phyloP scores from a whole-genome alignment of 495 filamentous ascomycete genomes.

The Lophium mytilinum region DNA sequence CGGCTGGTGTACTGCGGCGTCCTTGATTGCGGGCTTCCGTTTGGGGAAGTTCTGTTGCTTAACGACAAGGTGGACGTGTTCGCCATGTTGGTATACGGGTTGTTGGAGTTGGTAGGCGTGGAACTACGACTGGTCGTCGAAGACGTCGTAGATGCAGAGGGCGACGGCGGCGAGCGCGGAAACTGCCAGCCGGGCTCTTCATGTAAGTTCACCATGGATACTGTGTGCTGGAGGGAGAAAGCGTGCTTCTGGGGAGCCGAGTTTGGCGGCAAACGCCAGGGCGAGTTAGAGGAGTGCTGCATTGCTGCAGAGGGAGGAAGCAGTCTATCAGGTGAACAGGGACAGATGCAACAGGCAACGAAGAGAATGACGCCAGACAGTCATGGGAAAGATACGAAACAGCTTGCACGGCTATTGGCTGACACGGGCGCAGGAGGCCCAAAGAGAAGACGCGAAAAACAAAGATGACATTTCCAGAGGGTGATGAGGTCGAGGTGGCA shows the following conservation, averaged over 20 bases:
- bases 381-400: conserved; percentile 7
- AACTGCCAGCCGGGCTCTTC: conserved; percentile 16
- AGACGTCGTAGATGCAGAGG: conserved; percentile 19
- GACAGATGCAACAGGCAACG: conserved; percentile 15
- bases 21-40: conserved; percentile 18
- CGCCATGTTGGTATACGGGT: conserved; percentile 22
- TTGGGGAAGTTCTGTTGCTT: conserved; percentile 13
- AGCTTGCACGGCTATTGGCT: conserved; percentile 14
- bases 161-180: conserved; percentile 18
- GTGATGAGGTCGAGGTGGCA: conserved; percentile 3
- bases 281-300: conserved; percentile 19
- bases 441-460: conserved; percentile 18
- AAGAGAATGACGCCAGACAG: conserved; percentile 15
- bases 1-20: conserved; percentile 23
- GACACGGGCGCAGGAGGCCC: conserved; percentile 1
- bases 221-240: conserved; percentile 16
- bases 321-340: conserved; percentile 20
- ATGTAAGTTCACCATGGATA: conserved; percentile 24
- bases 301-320: conserved; percentile 17
- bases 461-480: conserved; percentile 21
- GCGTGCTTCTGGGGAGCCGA: conserved; percentile 6
- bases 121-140: conserved; percentile 21
- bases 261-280: conserved; percentile 13
- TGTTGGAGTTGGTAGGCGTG: conserved; percentile 20
- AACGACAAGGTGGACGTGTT: conserved; percentile 9